Conservation (phyloP, 371 early-diverging fungal species). For the Entomophthora muscae region DNA sequence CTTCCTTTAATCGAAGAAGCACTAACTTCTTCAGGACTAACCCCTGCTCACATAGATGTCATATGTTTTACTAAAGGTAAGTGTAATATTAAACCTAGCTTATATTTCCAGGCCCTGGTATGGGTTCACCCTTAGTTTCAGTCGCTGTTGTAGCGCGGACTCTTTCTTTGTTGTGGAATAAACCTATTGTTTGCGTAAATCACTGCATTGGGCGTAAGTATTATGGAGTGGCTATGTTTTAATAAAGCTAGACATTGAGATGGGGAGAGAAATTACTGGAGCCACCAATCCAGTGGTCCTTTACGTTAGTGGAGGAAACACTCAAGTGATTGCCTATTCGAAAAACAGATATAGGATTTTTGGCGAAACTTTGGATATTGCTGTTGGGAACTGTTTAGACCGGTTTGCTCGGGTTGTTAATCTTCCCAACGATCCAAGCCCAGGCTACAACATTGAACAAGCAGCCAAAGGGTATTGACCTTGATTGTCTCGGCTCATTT, state of each 20-base stretch:
- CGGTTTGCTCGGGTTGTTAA: constrained; percentile 93
- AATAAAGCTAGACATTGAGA: constrained; percentile 75
- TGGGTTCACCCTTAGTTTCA: constrained; percentile 90
- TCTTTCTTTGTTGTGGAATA: constrained; percentile 75
- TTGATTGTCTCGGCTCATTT: neutral
- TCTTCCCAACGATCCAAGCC: constrained; percentile 95
- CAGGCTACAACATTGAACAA: constrained; percentile 98
- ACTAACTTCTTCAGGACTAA: constrained; percentile 58
- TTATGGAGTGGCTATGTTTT: neutral
- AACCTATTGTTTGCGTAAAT: constrained; percentile 95
- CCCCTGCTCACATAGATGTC: constrained; percentile 63
- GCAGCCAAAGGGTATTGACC: constrained; percentile 76
- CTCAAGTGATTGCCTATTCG: constrained; percentile 97
- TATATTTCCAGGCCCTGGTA: constrained; percentile 79
- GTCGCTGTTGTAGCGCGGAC: constrained; percentile 94
- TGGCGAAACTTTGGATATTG: constrained; percentile 99
- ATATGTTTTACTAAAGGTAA: constrained; percentile 93
- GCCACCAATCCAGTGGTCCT: constrained; percentile 94
- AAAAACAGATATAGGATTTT: constrained; percentile 89
- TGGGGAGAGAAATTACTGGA: constrained; percentile 97
- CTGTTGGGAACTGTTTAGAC: constrained; percentile 98
- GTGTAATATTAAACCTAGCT: neutral
- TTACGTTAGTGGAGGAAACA: constrained; percentile 99
- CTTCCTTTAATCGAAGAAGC: constrained; percentile 63
- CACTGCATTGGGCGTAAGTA: constrained; percentile 93